Percentiles rank a stretch among this genome's conserved stretches.
phyloP scores from a whole-genome alignment of 371 early-diverging fungal species.

The Umbelopsis sp. region DNA sequence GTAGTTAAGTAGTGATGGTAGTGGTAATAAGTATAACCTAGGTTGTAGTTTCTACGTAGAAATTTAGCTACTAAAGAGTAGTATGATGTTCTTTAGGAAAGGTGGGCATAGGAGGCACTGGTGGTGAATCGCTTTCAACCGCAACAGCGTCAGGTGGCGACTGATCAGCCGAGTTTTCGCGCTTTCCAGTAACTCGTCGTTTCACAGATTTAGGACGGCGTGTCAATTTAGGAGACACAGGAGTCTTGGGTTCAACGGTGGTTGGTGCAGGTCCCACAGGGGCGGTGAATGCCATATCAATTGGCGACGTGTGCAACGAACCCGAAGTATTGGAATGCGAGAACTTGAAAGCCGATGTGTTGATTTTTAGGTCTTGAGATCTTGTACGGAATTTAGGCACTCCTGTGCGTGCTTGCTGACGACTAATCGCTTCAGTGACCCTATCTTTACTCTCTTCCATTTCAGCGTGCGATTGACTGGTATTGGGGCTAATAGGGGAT shows the following conservation, averaged over 20 bases:
- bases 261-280: background rate
- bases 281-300: background rate
- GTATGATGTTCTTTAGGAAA: background rate
- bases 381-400: conserved; percentile 14
- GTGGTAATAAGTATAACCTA: background rate
- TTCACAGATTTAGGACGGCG: conserved; percentile 10
- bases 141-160: background rate
- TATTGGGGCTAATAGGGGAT: background rate
- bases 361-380: conserved; percentile 13
- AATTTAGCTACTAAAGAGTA: conserved; percentile 3
- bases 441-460: conserved; percentile 11
- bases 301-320: background rate
- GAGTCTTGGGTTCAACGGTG: background rate
- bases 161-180: background rate
- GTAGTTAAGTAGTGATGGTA: background rate
- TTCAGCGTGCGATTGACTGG: background rate
- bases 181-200: background rate
- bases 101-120: conserved; percentile 4
- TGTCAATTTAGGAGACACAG: conserved; percentile 11
- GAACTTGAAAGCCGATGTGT: background rate
- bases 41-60: background rate
- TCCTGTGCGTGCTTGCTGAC: conserved; percentile 14
- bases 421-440: conserved; percentile 4
- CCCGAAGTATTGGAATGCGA: background rate
- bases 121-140: background rate